Percentiles rank a stretch among this genome's conserved stretches.
Evolutionary conservation across 352 stramenopile genomes (phyloP).

Genomic region (Phytophthora ohioensis): DNA sequence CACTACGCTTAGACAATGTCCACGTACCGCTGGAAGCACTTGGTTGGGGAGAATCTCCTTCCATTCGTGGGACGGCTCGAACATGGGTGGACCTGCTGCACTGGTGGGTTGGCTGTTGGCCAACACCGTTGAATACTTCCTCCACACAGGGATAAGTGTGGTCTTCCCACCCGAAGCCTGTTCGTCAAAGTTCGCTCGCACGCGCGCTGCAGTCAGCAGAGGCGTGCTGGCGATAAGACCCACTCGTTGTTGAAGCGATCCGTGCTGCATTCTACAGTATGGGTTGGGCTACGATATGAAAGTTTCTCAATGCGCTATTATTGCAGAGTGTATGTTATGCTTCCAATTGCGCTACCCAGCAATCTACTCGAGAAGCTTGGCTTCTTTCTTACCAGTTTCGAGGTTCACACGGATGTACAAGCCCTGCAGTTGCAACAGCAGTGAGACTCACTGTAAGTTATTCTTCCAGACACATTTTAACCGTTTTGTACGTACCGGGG

Average conservation of each 20-base stretch:
- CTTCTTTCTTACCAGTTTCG: conserved; percentile 67
- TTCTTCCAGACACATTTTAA: neutral
- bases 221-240: conserved; percentile 27
- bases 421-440: conserved; percentile 32
- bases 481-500: conserved; percentile 37
- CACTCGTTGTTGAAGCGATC: conserved; percentile 32
- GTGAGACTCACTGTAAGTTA: neutral
- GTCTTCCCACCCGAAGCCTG: conserved; percentile 1
- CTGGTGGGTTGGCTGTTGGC: neutral
- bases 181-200: conserved; percentile 18
- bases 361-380: conserved; percentile 57
- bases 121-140: neutral
- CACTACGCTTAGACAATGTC: neutral
- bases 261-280: conserved; percentile 19
- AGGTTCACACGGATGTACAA: conserved; percentile 73
- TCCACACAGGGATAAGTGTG: conserved; percentile 15
- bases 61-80: conserved; percentile 68
- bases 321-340: conserved; percentile 1
- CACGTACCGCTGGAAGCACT: conserved; percentile 54
- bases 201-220: conserved; percentile 27
- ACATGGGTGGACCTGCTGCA: conserved; percentile 33
- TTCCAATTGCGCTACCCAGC: neutral
- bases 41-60: conserved; percentile 65
- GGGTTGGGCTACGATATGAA: conserved; percentile 1
- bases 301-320: conserved; percentile 5